phyloP scores from a whole-genome alignment of 768 basidiomycete species.

The Daedalea quercina region DNA sequence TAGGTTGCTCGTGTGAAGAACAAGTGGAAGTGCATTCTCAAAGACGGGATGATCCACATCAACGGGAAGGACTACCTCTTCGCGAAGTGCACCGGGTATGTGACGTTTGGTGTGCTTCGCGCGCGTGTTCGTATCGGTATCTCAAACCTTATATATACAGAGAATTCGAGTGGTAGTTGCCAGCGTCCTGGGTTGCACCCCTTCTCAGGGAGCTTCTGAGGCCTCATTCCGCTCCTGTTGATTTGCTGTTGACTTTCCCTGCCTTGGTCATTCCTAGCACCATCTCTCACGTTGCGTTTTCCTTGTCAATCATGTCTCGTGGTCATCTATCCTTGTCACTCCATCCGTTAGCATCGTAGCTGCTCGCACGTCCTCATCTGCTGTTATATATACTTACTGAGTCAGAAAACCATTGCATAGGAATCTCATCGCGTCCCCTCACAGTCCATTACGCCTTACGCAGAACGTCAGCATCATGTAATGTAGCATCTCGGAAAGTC shows the following conservation, averaged over 20 bases:
- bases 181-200: neutral
- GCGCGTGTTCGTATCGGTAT: neutral
- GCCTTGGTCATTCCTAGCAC: neutral
- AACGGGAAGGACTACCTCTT: conserved; percentile 98
- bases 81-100: conserved; percentile 90
- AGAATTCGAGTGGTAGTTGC: conserved; percentile 29
- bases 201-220: too few species aligned
- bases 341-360: too few species aligned
- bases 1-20: conserved; percentile 99
- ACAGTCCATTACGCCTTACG: neutral
- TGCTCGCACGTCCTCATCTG: neutral
- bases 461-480: neutral
- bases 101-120: neutral
- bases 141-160: conserved; percentile 11
- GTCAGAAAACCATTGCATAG: neutral
- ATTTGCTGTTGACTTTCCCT: neutral
- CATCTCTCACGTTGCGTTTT: neutral
- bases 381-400: neutral
- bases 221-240: neutral
- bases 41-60: conserved; percentile 96
- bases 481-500: neutral
- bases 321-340: too few species aligned
- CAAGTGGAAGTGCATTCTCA: conserved; percentile 98
- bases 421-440: neutral
- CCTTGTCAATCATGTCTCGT: neutral